Conservation (phyloP, 2,329 filamentous ascomycete species). For the Fusarium chlamydosporum region DNA sequence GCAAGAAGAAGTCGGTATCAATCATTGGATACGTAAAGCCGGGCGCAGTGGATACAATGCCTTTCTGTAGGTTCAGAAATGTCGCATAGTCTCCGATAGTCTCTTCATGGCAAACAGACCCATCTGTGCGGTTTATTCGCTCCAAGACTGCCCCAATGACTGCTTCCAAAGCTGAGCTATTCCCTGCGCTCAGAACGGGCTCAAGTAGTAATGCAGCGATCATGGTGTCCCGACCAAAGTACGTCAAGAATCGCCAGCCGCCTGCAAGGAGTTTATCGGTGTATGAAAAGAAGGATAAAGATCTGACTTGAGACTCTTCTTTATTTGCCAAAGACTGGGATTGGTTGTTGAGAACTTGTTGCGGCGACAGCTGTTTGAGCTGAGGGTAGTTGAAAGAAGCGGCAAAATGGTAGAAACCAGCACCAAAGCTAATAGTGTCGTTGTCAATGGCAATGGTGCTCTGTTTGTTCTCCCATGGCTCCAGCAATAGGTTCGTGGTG, state of each 20-base stretch:
- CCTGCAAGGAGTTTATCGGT: constrained; percentile 73
- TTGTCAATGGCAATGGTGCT: constrained; percentile 54
- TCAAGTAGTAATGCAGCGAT: constrained; percentile 71
- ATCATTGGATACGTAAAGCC: constrained; percentile 73
- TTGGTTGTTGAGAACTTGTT: constrained; percentile 64
- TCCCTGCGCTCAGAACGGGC: constrained; percentile 68
- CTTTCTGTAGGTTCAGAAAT: constrained; percentile 68
- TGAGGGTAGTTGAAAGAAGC: constrained; percentile 75
- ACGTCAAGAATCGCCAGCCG: constrained; percentile 76
- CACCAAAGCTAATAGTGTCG: constrained; percentile 61
- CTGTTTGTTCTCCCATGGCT: constrained; percentile 52
- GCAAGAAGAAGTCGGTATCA: constrained; percentile 73
- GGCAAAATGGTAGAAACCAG: constrained; percentile 70
- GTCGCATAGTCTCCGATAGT: constrained; percentile 76
- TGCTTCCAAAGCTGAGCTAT: constrained; percentile 70
- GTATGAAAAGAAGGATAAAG: constrained; percentile 74
- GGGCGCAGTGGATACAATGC: constrained; percentile 66
- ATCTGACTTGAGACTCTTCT: constrained; percentile 18
- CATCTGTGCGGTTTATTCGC: constrained; percentile 71
- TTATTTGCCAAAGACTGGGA: constrained; percentile 63
- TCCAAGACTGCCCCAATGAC: constrained; percentile 73
- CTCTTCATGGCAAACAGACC: constrained; percentile 75
- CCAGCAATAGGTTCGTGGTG: constrained; percentile 66
- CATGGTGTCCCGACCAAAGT: constrained; percentile 76
- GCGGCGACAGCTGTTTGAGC: constrained; percentile 65